Percentiles rank a stretch among this genome's conserved stretches.
Conservation (phyloP, 805 yeast species). For the Zygosaccharomyces lentus region DNA sequence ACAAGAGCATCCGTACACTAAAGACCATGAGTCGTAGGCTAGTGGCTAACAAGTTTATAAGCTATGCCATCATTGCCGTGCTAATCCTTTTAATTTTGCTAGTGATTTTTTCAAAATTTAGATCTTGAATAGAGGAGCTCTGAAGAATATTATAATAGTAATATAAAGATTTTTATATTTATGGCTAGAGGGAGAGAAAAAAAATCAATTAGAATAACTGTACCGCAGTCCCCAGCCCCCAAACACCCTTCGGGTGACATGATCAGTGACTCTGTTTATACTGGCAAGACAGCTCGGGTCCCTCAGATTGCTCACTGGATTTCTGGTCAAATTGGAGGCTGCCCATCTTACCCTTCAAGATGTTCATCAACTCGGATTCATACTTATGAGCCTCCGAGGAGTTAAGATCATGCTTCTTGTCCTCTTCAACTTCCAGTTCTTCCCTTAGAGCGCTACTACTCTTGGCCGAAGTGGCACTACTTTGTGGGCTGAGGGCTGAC, state of each 20-base stretch:
- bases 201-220: not conserved
- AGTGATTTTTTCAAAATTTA: slow-evolving; percentile 79
- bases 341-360: slow-evolving; percentile 20
- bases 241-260: not conserved
- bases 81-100: slow-evolving; percentile 74
- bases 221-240: not conserved
- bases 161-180: not conserved
- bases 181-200: not conserved
- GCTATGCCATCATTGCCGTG: slow-evolving; percentile 88
- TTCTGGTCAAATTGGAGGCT: slow-evolving; percentile 12
- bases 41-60: slow-evolving; percentile 85
- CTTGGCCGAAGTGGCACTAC: slow-evolving; percentile 17
- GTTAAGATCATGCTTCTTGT: slow-evolving; percentile 9
- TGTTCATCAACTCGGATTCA: slow-evolving; percentile 17
- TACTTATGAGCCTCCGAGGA: slow-evolving; percentile 11
- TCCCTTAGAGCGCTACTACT: slow-evolving; percentile 7
- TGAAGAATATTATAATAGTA: not conserved
- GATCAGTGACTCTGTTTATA: not conserved
- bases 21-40: slow-evolving; percentile 88
- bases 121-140: slow-evolving; percentile 22
- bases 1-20: slow-evolving; percentile 78
- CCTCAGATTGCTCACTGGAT: not conserved
- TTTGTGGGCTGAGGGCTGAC: slow-evolving; percentile 25
- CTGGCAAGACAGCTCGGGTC: slow-evolving; percentile 7
- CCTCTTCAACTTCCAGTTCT: slow-evolving; percentile 11